A percentile compares a stretch with the other conserved stretches of the same genome.
Evolutionary conservation across 2,329 filamentous ascomycete genomes (phyloP).

Genomic region (Aureobasidium sp.): DNA sequence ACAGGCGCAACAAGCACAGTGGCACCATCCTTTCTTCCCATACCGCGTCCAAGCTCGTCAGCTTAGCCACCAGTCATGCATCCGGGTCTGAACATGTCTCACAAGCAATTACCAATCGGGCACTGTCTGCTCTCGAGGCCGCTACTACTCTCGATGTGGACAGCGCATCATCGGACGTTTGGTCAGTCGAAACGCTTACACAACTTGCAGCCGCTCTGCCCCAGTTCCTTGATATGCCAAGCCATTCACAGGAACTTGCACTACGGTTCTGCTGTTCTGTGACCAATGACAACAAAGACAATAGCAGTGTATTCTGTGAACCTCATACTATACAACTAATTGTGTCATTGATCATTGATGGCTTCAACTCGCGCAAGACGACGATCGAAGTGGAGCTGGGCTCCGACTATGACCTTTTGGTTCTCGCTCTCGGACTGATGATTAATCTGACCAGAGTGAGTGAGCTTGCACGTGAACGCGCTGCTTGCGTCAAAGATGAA

Average conservation of each 20-base stretch:
- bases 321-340: slow-evolving; percentile 41
- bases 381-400: slow-evolving; percentile 32
- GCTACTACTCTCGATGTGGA: slow-evolving; percentile 19
- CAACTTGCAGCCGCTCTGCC: slow-evolving; percentile 2
- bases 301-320: slow-evolving; percentile 60
- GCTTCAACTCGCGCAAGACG: slow-evolving; percentile 20
- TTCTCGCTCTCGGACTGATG: slow-evolving; percentile 71
- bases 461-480: slow-evolving; percentile 40
- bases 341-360: slow-evolving; percentile 19
- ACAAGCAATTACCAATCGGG: neutral
- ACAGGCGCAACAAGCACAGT: slow-evolving; percentile 32
- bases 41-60: slow-evolving; percentile 33
- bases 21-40: neutral
- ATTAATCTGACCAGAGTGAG: slow-evolving; percentile 85
- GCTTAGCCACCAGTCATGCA: slow-evolving; percentile 24
- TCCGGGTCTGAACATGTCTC: neutral
- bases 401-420: slow-evolving; percentile 60
- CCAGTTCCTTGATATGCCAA: neutral
- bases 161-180: neutral
- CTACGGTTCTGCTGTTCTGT: slow-evolving; percentile 73
- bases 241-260: slow-evolving; percentile 30
- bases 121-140: slow-evolving; percentile 21
- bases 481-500: slow-evolving; percentile 10
- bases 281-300: slow-evolving; percentile 67
- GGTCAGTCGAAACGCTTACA: neutral